Conservation (phyloP, 208 protist species). For the Entamoeba nuttalli region DNA sequence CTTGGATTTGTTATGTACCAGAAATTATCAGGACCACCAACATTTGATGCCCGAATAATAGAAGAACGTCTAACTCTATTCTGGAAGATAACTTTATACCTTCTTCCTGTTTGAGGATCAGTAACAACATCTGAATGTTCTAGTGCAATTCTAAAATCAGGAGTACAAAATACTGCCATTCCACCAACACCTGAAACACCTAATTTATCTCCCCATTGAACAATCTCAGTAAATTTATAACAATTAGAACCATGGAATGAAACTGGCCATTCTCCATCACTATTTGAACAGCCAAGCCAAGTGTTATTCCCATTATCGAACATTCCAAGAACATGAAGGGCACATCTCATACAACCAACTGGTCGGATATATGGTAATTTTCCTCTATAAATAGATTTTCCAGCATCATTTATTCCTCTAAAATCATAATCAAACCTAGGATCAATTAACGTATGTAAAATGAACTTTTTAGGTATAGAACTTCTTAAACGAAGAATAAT, state of each 20-base stretch:
- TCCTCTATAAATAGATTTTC: background rate
- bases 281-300: background rate
- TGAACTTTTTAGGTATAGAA: too few species aligned
- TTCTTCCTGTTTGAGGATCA: background rate
- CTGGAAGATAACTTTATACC: background rate
- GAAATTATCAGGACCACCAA: background rate
- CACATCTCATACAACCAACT: background rate
- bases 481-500: too few species aligned
- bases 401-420: background rate
- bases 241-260: background rate
- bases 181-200: background rate
- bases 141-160: background rate
- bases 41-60: background rate
- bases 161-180: background rate
- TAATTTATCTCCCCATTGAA: background rate
- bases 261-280: background rate
- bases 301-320: background rate
- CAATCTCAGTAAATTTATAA: background rate
- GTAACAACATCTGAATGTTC: background rate
- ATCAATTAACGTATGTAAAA: too few species aligned
- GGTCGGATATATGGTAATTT: background rate
- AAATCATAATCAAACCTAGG: background rate
- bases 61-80: background rate
- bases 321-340: background rate
- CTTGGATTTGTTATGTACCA: background rate